These are phyloP conservation scores for Candida orba DNA, from an alignment of 805 yeast genomes.

Conservation along the genomic window DNA sequence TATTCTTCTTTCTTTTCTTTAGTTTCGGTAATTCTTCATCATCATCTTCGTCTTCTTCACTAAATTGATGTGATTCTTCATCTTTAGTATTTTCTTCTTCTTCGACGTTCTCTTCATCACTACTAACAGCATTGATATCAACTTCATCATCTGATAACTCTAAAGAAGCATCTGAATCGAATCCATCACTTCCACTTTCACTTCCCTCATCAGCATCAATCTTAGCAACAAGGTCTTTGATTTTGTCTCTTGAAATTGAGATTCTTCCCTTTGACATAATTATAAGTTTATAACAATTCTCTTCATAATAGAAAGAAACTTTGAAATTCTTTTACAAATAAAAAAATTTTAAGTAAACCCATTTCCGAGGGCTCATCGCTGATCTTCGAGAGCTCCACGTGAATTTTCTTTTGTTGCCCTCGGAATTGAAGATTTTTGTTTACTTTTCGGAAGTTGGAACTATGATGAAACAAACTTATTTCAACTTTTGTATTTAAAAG, in stretches of 20 bases:
- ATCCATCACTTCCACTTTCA: conserved; percentile 7
- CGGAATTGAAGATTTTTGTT: conserved; percentile 1
- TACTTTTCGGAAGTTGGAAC: background rate
- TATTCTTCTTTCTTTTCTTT: conserved; percentile 47
- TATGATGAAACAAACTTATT: background rate
- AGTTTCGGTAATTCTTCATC: conserved; percentile 38
- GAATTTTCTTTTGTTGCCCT: background rate
- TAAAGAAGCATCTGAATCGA: conserved; percentile 10
- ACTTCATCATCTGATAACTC: conserved; percentile 8
- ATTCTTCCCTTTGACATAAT: conserved; percentile 7
- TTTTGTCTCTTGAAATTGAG: conserved; percentile 1
- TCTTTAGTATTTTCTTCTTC: conserved; percentile 11
- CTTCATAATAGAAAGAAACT: no score
- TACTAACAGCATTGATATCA: conserved; percentile 6
- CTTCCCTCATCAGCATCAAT: conserved; percentile 10
- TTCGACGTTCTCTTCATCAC: conserved; percentile 11
- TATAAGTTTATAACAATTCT: background rate
- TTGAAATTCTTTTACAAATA: background rate
- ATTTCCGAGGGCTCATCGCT: conserved; percentile 6
- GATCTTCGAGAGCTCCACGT: background rate
- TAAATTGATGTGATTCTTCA: conserved; percentile 2
- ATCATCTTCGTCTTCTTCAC: conserved; percentile 18
- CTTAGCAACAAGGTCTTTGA: conserved; percentile 4
- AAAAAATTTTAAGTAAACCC: background rate
- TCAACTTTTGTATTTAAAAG: background rate